These are phyloP conservation scores for Yamadazyma kitorensis DNA, from an alignment of 805 yeast species.

Conservation along the genomic window DNA sequence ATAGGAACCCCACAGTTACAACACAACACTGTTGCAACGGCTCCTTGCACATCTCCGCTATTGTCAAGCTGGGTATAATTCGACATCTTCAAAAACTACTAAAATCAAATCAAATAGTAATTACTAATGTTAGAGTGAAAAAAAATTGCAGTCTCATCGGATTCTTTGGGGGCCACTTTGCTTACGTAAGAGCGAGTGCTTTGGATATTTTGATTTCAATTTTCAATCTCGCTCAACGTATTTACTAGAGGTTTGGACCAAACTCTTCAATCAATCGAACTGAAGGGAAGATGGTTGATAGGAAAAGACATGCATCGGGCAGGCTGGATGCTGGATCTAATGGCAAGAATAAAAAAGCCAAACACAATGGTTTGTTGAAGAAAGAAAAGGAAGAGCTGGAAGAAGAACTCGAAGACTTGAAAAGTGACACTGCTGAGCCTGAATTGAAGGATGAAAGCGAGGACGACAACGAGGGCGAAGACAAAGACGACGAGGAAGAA, in stretches of 20 bases:
- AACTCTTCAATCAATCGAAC: not conserved
- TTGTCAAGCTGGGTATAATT: constrained; percentile 45
- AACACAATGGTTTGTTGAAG: constrained; percentile 6
- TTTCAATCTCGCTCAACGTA: not conserved
- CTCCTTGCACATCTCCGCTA: constrained; percentile 4
- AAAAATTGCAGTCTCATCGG: not conserved
- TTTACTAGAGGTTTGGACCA: too few species aligned
- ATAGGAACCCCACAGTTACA: constrained; percentile 98
- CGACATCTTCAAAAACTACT: constrained; percentile 30
- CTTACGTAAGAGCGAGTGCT: too few species aligned
- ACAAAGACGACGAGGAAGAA: not conserved
- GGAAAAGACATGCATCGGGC: constrained; percentile 25
- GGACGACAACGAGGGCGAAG: constrained; percentile 13
- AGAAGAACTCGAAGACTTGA: constrained; percentile 24
- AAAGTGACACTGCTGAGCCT: constrained; percentile 24
- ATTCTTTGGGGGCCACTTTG: too few species aligned
- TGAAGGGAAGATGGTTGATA: constrained; percentile 26
- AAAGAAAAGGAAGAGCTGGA: constrained; percentile 23
- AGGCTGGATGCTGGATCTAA: constrained; percentile 2
- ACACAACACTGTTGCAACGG: constrained; percentile 85
- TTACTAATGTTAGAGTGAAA: not conserved
- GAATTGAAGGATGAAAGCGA: constrained; percentile 19
- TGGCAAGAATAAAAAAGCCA: constrained; percentile 6
- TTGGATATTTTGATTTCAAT: not conserved
- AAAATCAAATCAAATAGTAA: not conserved